A percentile compares a stretch with the other conserved stretches of the same genome.
phyloP scores from a whole-genome alignment of 768 basidiomycete species.

The Mycena amicta region DNA sequence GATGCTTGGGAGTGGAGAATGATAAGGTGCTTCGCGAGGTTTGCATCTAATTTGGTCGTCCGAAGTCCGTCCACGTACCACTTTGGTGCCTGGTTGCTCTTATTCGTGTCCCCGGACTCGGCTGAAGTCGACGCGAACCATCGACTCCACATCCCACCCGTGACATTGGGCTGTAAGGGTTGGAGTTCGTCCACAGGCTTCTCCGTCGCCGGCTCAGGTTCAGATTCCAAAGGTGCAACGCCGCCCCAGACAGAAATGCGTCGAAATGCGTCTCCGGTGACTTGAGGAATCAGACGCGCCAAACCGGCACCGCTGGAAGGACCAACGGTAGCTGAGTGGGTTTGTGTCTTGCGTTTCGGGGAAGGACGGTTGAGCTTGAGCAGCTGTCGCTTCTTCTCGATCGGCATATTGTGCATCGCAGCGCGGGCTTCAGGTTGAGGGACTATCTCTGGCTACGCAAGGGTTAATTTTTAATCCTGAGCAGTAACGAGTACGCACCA shows the following conservation, averaged over 20 bases:
- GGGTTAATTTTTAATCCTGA: too few species aligned
- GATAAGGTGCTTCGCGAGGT: conserved; percentile 76
- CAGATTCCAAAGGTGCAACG: conserved; percentile 32
- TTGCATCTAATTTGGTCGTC: conserved; percentile 56
- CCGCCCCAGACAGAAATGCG: conserved; percentile 72
- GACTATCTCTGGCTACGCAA: too few species aligned
- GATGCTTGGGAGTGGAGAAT: conserved; percentile 84
- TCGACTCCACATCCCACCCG: conserved; percentile 74
- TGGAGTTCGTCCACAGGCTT: conserved; percentile 37
- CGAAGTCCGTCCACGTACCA: conserved; percentile 68
- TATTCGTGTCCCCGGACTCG: conserved; percentile 55
- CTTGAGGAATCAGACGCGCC: conserved; percentile 69
- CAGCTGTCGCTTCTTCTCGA: conserved; percentile 67
- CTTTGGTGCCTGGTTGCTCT: conserved; percentile 46
- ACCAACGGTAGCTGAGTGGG: conserved; percentile 52
- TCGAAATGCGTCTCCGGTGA: conserved; percentile 74
- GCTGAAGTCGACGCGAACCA: conserved; percentile 73
- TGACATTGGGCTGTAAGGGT: conserved; percentile 62
- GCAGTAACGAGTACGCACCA: too few species aligned
- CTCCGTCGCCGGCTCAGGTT: conserved; percentile 34
- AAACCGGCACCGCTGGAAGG: conserved; percentile 61
- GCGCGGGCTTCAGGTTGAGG: too few species aligned
- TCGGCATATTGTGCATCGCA: conserved; percentile 62
- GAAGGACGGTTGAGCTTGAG: conserved; percentile 56
- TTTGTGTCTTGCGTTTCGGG: conserved; percentile 32